These are phyloP conservation scores for Trichoderma guizhouense DNA, from an alignment of 2,329 filamentous ascomycete species.

Conservation along the genomic window DNA sequence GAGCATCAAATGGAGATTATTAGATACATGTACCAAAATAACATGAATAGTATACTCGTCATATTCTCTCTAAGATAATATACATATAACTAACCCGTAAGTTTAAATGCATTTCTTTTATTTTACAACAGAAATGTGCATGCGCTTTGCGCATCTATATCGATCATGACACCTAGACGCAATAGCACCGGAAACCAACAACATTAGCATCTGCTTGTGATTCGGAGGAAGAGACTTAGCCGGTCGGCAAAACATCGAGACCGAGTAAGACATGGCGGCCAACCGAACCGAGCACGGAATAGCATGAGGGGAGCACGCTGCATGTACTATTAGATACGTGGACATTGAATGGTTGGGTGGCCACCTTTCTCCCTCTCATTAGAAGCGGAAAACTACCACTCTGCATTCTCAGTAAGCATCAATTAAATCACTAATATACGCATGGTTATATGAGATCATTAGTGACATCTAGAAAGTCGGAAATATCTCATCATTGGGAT, in stretches of 20 bases:
- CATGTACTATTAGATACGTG: neutral
- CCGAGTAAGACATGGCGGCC: neutral
- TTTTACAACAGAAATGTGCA: neutral
- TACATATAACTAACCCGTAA: fast-evolving
- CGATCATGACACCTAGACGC: neutral
- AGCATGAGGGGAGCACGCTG: neutral
- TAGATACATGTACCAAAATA: neutral
- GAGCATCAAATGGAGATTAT: neutral
- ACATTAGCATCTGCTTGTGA: neutral
- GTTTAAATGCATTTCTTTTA: fast-evolving
- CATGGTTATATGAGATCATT: neutral
- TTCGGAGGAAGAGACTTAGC: neutral
- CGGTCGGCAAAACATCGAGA: neutral
- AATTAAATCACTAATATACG: neutral
- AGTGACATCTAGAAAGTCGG: neutral
- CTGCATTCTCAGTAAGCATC: neutral
- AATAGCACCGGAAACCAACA: neutral
- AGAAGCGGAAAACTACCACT: neutral
- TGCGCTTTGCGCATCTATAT: neutral
- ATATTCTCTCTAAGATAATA: fast-evolving
- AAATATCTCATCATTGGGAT: neutral
- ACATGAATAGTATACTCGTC: neutral
- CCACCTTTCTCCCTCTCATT: neutral
- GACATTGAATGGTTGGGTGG: neutral
- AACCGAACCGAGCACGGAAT: neutral